These are phyloP conservation scores for Oryza rufipogon DNA, from an alignment of 176 grass and related monocot species.

Conservation along the genomic window DNA sequence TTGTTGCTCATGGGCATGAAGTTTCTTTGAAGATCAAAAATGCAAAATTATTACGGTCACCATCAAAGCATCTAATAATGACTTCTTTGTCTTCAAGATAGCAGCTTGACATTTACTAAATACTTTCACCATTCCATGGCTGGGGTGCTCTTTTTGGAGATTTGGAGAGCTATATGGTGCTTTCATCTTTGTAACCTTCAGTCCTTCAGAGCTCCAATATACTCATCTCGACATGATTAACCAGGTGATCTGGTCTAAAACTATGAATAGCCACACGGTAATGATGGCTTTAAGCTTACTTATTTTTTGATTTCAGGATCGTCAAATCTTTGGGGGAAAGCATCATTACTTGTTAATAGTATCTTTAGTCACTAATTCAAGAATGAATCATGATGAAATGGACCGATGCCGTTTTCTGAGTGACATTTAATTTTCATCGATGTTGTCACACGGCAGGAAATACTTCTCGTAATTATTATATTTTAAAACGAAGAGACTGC, in stretches of 20 bases:
- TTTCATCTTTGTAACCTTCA: background rate
- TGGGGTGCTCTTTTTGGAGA: constrained; percentile 9
- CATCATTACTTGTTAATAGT: constrained; percentile 6
- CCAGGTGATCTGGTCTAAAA: background rate
- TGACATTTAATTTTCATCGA: background rate
- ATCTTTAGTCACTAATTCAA: background rate
- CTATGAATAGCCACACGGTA: background rate
- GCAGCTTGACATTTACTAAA: constrained; percentile 41
- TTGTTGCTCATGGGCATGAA: constrained; percentile 25
- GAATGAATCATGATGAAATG: background rate
- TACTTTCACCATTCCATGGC: constrained; percentile 6
- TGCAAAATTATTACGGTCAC: background rate
- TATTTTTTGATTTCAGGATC: background rate
- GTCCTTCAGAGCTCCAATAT: background rate
- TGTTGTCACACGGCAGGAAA: background rate
- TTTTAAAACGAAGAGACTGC: too few relatives aligned
- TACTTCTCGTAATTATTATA: too few relatives aligned
- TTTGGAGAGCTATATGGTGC: background rate
- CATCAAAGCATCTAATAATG: constrained; percentile 21
- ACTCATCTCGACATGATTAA: constrained; percentile 31
- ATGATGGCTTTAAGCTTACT: background rate
- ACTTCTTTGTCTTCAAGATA: constrained; percentile 35
- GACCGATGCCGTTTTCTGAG: background rate
- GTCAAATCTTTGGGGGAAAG: background rate
- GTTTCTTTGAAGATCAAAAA: constrained; percentile 4